Conservation (phyloP, 2,329 filamentous ascomycete species). For the Sporothrix schenckii region DNA sequence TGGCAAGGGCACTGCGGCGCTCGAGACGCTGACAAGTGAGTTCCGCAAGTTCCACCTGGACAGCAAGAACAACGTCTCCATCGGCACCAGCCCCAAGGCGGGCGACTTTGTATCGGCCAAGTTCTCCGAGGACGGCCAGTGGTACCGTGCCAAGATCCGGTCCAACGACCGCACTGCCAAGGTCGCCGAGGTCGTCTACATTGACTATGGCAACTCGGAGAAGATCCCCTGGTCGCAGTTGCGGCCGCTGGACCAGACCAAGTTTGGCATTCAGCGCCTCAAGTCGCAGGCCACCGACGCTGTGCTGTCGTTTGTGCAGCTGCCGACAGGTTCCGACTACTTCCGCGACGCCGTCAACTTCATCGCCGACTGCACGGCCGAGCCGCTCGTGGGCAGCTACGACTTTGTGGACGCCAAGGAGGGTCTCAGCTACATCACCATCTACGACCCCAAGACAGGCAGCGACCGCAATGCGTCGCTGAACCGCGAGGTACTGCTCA, state of each 20-base stretch:
- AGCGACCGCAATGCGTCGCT: conserved; percentile 73
- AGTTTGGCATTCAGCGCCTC: conserved; percentile 80
- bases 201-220: conserved; percentile 96
- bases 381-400: conserved; percentile 84
- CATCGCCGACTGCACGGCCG: conserved; percentile 73
- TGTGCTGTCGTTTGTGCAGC: conserved; percentile 82
- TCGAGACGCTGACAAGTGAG: conserved; percentile 85
- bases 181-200: conserved; percentile 86
- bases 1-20: conserved; percentile 78
- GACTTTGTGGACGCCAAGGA: conserved; percentile 81
- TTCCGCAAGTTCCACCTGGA: conserved; percentile 92
- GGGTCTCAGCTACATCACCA: conserved; percentile 79
- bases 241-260: conserved; percentile 74
- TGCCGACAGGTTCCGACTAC: conserved; percentile 78
- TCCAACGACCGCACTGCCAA: conserved; percentile 90
- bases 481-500: conserved; percentile 82
- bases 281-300: conserved; percentile 87
- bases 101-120: conserved; percentile 90
- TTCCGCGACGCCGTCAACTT: conserved; percentile 76
- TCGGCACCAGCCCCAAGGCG: conserved; percentile 79
- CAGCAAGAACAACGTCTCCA: conserved; percentile 73
- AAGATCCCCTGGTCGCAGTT: conserved; percentile 82
- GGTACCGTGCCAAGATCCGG: conserved; percentile 91
- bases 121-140: conserved; percentile 85
- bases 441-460: conserved; percentile 75